Base-by-base conservation (phyloP, 2,329 filamentous ascomycete genomes). In the Hypoxylon sp. region DNA sequence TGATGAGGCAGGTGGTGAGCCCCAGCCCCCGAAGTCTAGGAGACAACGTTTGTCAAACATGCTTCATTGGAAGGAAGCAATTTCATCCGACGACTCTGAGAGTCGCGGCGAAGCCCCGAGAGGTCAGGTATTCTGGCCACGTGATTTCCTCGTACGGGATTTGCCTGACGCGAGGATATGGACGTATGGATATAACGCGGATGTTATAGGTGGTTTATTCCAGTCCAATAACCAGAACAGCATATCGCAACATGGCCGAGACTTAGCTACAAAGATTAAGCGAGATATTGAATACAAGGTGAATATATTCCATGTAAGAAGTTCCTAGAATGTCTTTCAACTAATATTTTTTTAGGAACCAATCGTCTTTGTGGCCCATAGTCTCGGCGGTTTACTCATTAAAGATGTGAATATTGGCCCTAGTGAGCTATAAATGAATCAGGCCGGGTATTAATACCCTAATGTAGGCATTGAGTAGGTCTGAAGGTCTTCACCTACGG, bases 151-250 rank as follows among this genome's bases (percentile, higher is more conserved):
- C n/a, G 43, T 68, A n/a, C 21, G 69, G n/a, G 79, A 81, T 67
- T 66, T 80, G 13, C 78, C 62, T 10, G 50, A 79, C 14, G 80
- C 79, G 34, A 73, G 75, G 61, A 66, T 81, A 32, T 80, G 75
- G 78, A 81, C 79, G n/a, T 82, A 81, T 61, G 79, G 80, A 41
- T 82, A 81, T 69, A 76, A 82, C 60, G 79, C 79, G 17, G 76
- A 81, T 64, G 75, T 79, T 7, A 75, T 79, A 57, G 74, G 73
- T 17, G 76, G 76, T 2, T 34, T 80, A 23, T 80, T 80, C 58
- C 58, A 78, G 67, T 72, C 77, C n/a, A 77, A 75, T 68, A 80
- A 79, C 72, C 72, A 78, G 70, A 80, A 81, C 59, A 80, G 75
- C 59, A 71, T 81, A 21, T 79, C 74, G 32, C 73, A 80, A 60